Evolutionary conservation across 2,329 filamentous ascomycete genomes (phyloP).

Genomic region (Stachybotrys elegans): DNA sequence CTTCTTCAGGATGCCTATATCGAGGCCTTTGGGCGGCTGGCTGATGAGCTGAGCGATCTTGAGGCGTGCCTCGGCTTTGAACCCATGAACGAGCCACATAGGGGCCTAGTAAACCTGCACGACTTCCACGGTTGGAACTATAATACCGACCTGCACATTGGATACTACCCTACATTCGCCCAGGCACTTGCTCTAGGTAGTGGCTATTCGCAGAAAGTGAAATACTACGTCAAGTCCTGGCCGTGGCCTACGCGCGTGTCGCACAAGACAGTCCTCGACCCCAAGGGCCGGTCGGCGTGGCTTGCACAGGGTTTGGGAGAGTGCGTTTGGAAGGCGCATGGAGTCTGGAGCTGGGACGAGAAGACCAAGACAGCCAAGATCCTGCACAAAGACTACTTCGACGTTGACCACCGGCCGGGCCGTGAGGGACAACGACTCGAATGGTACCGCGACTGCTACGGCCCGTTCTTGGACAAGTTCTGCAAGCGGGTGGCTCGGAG

Average conservation of each 20-base stretch:
- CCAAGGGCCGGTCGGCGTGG: constrained; percentile 30
- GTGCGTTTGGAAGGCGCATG: constrained; percentile 34
- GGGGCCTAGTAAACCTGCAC: constrained; percentile 33
- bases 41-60: constrained; percentile 23
- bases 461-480: constrained; percentile 32
- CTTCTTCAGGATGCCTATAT: constrained; percentile 26
- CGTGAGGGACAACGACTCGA: constrained; percentile 28
- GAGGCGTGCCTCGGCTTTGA: constrained; percentile 35
- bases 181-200: constrained; percentile 35
- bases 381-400: constrained; percentile 28
- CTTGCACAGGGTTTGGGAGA: constrained; percentile 24
- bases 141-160: constrained; percentile 36
- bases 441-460: constrained; percentile 38
- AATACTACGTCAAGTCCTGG: constrained; percentile 36
- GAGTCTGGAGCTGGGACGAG: constrained; percentile 31
- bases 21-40: constrained; percentile 28
- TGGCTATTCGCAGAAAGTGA: constrained; percentile 29
- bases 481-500: constrained; percentile 26
- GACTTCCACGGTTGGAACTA: constrained; percentile 35
- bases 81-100: constrained; percentile 37
- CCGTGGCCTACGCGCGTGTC: constrained; percentile 33
- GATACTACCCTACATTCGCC: constrained; percentile 30
- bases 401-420: constrained; percentile 30
- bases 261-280: constrained; percentile 28
- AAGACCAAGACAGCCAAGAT: constrained; percentile 20